A percentile compares a stretch with the other conserved stretches of the same genome.
These are phyloP conservation scores for Candida jianshihensis DNA, from an alignment of 805 yeast genomes.

Conservation along the genomic window DNA sequence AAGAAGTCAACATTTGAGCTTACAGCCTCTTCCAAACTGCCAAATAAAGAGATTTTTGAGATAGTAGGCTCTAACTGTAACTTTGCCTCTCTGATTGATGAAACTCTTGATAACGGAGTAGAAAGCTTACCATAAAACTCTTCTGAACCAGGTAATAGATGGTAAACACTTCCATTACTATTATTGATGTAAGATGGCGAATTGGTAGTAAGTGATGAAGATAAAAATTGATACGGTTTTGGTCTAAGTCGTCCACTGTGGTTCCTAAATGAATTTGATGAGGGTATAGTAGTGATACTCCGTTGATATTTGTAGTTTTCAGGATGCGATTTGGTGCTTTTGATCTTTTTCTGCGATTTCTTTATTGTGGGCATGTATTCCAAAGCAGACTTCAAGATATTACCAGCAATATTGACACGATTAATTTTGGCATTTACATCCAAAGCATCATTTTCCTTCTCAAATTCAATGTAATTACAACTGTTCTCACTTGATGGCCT, in stretches of 20 bases:
- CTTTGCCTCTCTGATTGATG: background rate
- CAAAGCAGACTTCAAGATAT: constrained; percentile 11
- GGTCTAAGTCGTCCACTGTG: background rate
- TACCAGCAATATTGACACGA: constrained; percentile 19
- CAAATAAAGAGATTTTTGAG: constrained; percentile 6
- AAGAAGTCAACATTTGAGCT: constrained; percentile 27
- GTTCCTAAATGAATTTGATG: background rate
- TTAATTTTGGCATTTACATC: constrained; percentile 16
- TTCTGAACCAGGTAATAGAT: background rate
- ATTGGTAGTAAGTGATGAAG: background rate
- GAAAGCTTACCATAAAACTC: background rate
- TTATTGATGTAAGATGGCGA: background rate
- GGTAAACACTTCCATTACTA: constrained; percentile 1
- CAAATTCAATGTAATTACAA: constrained; percentile 22
- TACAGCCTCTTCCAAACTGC: constrained; percentile 22
- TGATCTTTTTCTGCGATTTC: background rate
- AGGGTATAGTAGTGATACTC: background rate
- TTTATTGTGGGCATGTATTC: background rate
- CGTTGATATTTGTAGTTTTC: background rate
- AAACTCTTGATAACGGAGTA: too few species aligned
- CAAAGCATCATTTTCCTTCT: constrained; percentile 17
- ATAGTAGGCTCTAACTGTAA: background rate
- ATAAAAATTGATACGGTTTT: background rate
- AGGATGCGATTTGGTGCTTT: background rate
- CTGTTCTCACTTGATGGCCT: constrained; percentile 6